Base-by-base conservation (phyloP, 2,329 filamentous ascomycete species). In the Cytospora paraplurivora region DNA sequence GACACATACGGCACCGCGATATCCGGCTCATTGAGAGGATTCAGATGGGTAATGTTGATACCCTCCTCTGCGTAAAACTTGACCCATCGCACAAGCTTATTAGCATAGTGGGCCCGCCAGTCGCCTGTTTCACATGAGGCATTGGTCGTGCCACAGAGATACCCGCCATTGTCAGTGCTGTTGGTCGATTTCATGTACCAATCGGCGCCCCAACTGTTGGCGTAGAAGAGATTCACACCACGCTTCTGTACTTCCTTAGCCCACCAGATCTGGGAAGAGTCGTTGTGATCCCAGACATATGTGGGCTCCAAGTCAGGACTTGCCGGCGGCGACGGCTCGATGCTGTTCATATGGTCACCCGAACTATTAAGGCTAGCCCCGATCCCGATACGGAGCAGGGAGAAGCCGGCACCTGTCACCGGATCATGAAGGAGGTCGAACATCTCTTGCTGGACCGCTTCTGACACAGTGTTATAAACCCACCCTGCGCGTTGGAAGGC, bases 361-460 rank as follows among this genome's bases (percentile, higher is more conserved):
- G 68, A 68, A 56, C 69, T 73, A 49, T 72, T 71, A 34, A 71
- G 69, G 27, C 71, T 73, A 8, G 70, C 74, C 1, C 75, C 75
- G 62, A 77, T 73, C 2, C 75, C 72, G 68, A 76, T 76, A 27
- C 75, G 72, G 11, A 76, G 66, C 32, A 77, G 76, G 1, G 73
- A 72, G 66, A 76, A 75, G 8, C 73, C 75, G 0, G 74, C 73
- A 8, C 75, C 74, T 7, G 69, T 68, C 1, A 70, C 73, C 2
- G 71, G 74, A 61, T 74, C 75, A 66, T 75, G 75, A 8, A 76
- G 70, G 11, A 75, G 66, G 53, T 76, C 71, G 32, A 76, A 66
- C 8, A 75, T 69, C 64, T 74, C 68, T 33, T 70, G 69, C 62
- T 73, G 72, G 56, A 73, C 73, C 6, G 69, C 68, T 38, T 73